These are phyloP conservation scores for Strobilomyces confusus DNA, from an alignment of 768 basidiomycete species.

Conservation along the genomic window DNA sequence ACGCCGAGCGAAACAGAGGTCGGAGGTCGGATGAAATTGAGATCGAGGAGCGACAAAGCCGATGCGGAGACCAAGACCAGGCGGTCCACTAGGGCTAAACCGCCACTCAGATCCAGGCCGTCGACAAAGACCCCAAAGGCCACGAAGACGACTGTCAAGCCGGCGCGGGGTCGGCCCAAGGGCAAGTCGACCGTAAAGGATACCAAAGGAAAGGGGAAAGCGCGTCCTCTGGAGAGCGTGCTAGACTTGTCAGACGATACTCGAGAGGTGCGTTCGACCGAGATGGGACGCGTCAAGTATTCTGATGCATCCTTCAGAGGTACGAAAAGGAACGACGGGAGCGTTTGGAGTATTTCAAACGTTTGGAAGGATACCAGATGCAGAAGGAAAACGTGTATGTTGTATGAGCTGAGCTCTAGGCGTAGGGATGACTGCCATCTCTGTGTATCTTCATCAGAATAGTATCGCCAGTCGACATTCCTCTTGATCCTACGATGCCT, in stretches of 20 bases:
- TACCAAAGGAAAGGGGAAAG: constrained; percentile 28
- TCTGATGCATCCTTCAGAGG: constrained; percentile 26
- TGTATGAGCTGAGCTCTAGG: constrained; percentile 34
- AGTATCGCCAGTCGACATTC: neutral
- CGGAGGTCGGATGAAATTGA: constrained; percentile 14
- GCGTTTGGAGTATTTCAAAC: constrained; percentile 51
- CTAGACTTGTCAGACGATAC: constrained; percentile 31
- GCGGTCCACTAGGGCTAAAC: constrained; percentile 7
- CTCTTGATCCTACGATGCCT: neutral
- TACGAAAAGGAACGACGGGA: constrained; percentile 46
- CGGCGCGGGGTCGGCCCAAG: constrained; percentile 20
- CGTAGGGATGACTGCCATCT: constrained; percentile 6
- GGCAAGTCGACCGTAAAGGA: constrained; percentile 11
- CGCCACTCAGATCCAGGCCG: constrained; percentile 9
- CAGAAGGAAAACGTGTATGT: constrained; percentile 58
- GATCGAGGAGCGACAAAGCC: constrained; percentile 13
- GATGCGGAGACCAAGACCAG: constrained; percentile 6
- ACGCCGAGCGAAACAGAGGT: constrained; percentile 9
- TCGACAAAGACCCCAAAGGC: constrained; percentile 8
- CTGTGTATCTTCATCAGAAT: constrained; percentile 13
- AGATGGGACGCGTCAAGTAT: neutral
- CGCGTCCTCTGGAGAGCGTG: constrained; percentile 20
- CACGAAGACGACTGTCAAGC: neutral
- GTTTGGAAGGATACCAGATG: constrained; percentile 48
- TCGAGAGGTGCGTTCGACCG: constrained; percentile 22